Evolutionary conservation across 1,139 yeast genomes (phyloP).

Genomic region (Suhomyces chickasaworum): DNA sequence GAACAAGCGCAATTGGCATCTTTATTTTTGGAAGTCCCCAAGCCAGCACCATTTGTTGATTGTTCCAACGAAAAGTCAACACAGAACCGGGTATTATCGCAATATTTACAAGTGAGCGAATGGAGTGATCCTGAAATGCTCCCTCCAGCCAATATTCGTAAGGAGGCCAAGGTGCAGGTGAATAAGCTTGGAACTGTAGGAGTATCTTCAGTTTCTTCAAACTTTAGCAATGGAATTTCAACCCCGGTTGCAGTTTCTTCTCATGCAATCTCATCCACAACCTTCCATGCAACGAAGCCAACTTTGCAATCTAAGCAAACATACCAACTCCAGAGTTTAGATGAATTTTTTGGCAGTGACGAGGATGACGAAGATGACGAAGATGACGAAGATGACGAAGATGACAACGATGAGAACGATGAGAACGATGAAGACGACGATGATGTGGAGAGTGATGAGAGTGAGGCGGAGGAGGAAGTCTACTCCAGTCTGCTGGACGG

Average conservation of each 20-base stretch:
- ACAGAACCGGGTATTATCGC: slow-evolving; percentile 23
- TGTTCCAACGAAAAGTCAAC: slow-evolving; percentile 4
- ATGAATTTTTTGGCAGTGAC: slow-evolving; percentile 75
- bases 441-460: slow-evolving; percentile 22
- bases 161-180: slow-evolving; percentile 28
- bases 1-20: slow-evolving; percentile 61
- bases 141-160: slow-evolving; percentile 42
- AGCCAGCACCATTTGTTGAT: slow-evolving; percentile 55
- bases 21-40: slow-evolving; percentile 79
- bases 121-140: slow-evolving; percentile 39
- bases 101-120: slow-evolving; percentile 31
- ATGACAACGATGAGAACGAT: slow-evolving; percentile 28
- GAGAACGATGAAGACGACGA: slow-evolving; percentile 26
- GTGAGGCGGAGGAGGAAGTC: slow-evolving; percentile 2
- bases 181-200: slow-evolving; percentile 26
- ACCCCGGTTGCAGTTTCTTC: slow-evolving; percentile 25
- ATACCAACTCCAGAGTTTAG: slow-evolving; percentile 71
- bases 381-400: slow-evolving; percentile 29
- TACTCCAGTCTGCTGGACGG: not conserved
- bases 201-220: slow-evolving; percentile 13
- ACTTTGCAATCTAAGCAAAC: slow-evolving; percentile 30
- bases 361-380: slow-evolving; percentile 43
- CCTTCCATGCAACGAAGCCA: slow-evolving; percentile 13
- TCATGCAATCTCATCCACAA: slow-evolving; percentile 32
- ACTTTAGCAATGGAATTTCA: slow-evolving; percentile 17